Evolutionary conservation across 2,329 filamentous ascomycete species (phyloP).

Genomic region (Dactylonectria macrodidyma): DNA sequence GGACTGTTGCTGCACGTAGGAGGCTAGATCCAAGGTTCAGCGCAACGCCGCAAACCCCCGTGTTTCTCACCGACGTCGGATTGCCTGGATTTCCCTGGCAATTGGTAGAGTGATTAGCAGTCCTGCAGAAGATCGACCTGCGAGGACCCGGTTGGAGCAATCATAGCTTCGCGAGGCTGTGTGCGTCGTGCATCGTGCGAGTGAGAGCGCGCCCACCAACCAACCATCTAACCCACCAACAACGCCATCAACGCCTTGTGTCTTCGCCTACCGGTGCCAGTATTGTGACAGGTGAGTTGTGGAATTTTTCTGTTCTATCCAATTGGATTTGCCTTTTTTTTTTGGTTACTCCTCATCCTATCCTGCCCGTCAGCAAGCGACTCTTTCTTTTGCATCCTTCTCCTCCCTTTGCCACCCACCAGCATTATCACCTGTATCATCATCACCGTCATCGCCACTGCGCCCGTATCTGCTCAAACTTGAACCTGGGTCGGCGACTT

Average conservation of each 20-base stretch:
- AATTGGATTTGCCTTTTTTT: slow-evolving; percentile 26
- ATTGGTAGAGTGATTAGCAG: slow-evolving; percentile 2
- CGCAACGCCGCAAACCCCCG: slow-evolving; percentile 1
- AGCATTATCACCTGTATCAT: neutral
- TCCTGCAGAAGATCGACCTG: slow-evolving; percentile 12
- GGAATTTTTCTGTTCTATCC: slow-evolving; percentile 29
- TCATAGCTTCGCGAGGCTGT: slow-evolving; percentile 24
- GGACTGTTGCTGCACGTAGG: neutral
- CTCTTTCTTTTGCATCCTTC: slow-evolving; percentile 5
- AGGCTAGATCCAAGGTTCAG: neutral
- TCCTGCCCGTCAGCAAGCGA: neutral
- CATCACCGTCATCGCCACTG: neutral
- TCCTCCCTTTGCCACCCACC: neutral
- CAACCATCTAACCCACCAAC: slow-evolving; percentile 9
- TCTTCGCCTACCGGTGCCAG: slow-evolving; percentile 2
- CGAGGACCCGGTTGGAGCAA: slow-evolving; percentile 9
- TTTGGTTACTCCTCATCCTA: slow-evolving; percentile 1
- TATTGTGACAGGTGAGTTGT: slow-evolving; percentile 45
- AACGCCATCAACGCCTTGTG: slow-evolving; percentile 7
- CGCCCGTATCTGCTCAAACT: slow-evolving; percentile 1
- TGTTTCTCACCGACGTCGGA: slow-evolving; percentile 4
- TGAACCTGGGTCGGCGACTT: slow-evolving; percentile 15
- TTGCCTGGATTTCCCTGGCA: neutral
- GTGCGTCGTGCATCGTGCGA: slow-evolving; percentile 19
- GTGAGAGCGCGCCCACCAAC: neutral